These are phyloP conservation scores for Ustilago nuda DNA, from an alignment of 1,284 basidiomycete species.

Conservation along the genomic window DNA sequence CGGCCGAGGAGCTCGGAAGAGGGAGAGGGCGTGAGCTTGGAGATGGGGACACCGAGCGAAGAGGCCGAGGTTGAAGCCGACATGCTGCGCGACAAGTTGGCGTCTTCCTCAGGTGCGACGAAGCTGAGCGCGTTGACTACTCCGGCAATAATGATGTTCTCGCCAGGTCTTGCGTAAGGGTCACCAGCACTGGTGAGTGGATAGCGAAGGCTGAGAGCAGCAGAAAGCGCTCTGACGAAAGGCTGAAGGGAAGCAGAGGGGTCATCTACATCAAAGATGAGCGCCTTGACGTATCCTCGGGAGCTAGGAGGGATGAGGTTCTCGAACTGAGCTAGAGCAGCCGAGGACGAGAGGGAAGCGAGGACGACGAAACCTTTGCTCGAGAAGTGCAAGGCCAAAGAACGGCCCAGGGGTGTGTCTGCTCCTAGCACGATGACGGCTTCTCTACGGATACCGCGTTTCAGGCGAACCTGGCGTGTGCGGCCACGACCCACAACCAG, in stretches of 20 bases:
- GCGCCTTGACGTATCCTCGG: slow-evolving; percentile 64
- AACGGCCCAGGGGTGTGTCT: slow-evolving; percentile 65
- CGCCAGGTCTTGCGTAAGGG: slow-evolving; percentile 65
- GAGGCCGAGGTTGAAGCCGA: slow-evolving; percentile 28
- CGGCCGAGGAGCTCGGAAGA: slow-evolving; percentile 47
- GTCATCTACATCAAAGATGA: slow-evolving; percentile 49
- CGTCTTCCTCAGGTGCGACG: slow-evolving; percentile 41
- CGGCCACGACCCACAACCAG: slow-evolving; percentile 26
- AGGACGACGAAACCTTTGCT: slow-evolving; percentile 64
- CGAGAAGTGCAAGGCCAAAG: slow-evolving; percentile 56
- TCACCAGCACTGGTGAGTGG: slow-evolving; percentile 66
- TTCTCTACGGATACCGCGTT: slow-evolving; percentile 57
- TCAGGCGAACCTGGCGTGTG: slow-evolving; percentile 36
- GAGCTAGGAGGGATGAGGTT: slow-evolving; percentile 57
- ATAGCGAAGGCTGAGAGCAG: slow-evolving; percentile 60
- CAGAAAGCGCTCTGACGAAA: slow-evolving; percentile 56
- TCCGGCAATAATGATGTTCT: slow-evolving; percentile 58
- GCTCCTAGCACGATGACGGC: slow-evolving; percentile 64
- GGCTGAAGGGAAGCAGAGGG: slow-evolving; percentile 45
- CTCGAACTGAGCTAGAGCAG: slow-evolving; percentile 56
- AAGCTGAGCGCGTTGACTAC: slow-evolving; percentile 64
- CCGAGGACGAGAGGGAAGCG: slow-evolving; percentile 54
- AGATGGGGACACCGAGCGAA: slow-evolving; percentile 34
- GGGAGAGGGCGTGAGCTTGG: slow-evolving; percentile 35
- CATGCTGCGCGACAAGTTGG: slow-evolving; percentile 26